Evolutionary conservation across 257 asterid genomes (phyloP).

Genomic region (Jacaranda copaia): DNA sequence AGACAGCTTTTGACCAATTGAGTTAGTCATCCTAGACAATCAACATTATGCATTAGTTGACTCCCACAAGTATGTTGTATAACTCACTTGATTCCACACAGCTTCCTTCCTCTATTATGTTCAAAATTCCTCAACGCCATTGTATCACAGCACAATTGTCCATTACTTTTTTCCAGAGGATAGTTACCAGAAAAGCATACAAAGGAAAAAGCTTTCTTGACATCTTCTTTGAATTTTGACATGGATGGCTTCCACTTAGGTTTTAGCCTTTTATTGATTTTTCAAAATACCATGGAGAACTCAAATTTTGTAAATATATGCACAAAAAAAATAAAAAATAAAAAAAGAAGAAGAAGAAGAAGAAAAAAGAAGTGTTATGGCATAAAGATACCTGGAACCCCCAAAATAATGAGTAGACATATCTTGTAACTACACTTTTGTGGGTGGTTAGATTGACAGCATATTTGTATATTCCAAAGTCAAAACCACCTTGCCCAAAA

Average conservation of each 20-base stretch:
- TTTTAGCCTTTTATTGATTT: neutral
- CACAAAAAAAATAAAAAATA: neutral
- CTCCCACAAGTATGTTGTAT: too few relatives aligned
- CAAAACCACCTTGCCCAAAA: slow-evolving; percentile 58
- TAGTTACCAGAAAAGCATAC: too few relatives aligned
- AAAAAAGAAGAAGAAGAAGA: too few relatives aligned
- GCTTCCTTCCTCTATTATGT: too few relatives aligned
- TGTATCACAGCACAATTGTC: too few relatives aligned
- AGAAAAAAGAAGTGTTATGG: neutral
- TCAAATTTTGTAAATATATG: neutral
- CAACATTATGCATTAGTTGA: too few relatives aligned
- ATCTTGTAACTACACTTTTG: slow-evolving; percentile 55
- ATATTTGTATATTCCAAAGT: slow-evolving; percentile 68
- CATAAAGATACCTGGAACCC: slow-evolving; percentile 88
- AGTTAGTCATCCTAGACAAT: too few relatives aligned
- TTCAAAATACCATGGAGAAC: neutral
- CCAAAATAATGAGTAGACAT: slow-evolving; percentile 88
- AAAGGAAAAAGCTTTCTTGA: neutral
- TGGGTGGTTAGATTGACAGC: slow-evolving; percentile 72
- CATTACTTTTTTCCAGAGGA: too few relatives aligned
- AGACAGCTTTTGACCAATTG: too few relatives aligned
- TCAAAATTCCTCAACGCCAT: too few relatives aligned
- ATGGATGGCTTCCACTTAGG: neutral
- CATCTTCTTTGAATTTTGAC: neutral
- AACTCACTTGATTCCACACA: too few relatives aligned